Evolutionary conservation across 2,329 filamentous ascomycete species (phyloP).

Genomic region (Xylariaceae sp.): DNA sequence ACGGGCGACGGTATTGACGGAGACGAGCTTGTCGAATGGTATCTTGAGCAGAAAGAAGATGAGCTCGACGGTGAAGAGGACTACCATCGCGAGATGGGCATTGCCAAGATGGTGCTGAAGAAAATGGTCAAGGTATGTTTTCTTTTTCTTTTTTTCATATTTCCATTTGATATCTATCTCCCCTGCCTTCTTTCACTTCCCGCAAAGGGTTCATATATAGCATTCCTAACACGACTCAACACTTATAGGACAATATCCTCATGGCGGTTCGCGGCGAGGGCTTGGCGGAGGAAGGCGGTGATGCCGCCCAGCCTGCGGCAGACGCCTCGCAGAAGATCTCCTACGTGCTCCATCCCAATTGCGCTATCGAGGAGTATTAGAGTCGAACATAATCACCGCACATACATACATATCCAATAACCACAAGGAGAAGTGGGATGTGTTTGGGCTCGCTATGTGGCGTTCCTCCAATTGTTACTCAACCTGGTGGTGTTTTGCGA

Average conservation of each 20-base stretch:
- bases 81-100: slow-evolving; percentile 57
- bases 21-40: slow-evolving; percentile 79
- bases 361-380: slow-evolving; percentile 62
- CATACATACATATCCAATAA: too few species aligned
- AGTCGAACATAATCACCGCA: not conserved
- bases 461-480: too few species aligned
- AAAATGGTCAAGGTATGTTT: slow-evolving; percentile 85
- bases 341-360: slow-evolving; percentile 93
- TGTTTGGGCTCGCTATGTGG: too few species aligned
- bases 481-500: not conserved
- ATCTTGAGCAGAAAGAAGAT: slow-evolving; percentile 83
- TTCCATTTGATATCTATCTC: not conserved
- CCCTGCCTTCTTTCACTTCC: not conserved
- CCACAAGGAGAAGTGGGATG: not conserved
- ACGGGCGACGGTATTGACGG: slow-evolving; percentile 79
- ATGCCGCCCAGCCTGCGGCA: slow-evolving; percentile 31
- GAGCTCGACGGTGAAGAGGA: slow-evolving; percentile 78
- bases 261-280: slow-evolving; percentile 68
- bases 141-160: not conserved
- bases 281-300: slow-evolving; percentile 43
- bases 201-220: not conserved
- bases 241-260: slow-evolving; percentile 72
- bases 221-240: slow-evolving; percentile 25
- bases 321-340: slow-evolving; percentile 50
- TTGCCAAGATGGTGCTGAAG: slow-evolving; percentile 68